A percentile compares a stretch with the other conserved stretches of the same genome.
These are phyloP conservation scores for Metarhizium sp. DNA, from an alignment of 2,329 filamentous ascomycete genomes.

Conservation along the genomic window DNA sequence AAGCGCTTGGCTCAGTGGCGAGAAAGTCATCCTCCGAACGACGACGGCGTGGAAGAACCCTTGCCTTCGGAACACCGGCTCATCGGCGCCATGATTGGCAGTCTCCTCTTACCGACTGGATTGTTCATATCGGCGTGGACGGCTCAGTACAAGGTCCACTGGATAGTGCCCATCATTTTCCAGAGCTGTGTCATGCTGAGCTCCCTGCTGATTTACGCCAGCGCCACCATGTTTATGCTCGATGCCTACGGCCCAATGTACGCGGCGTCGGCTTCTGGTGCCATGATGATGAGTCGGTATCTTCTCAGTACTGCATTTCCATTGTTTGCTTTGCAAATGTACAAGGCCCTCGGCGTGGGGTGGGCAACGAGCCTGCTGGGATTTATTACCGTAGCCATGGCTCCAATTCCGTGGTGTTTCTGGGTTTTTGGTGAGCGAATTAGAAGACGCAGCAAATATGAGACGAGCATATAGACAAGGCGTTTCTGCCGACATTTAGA, in stretches of 20 bases:
- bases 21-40: conserved; percentile 26
- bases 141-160: conserved; percentile 13
- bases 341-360: conserved; percentile 27
- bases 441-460: conserved; percentile 15
- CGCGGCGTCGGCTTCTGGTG: conserved; percentile 16
- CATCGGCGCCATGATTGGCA: conserved; percentile 51
- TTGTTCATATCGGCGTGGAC: conserved; percentile 66
- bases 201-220: conserved; percentile 18
- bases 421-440: conserved; percentile 15
- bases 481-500: not conserved
- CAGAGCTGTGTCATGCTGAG: conserved; percentile 16
- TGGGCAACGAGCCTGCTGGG: conserved; percentile 35
- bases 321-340: conserved; percentile 26
- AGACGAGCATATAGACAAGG: conserved; percentile 12
- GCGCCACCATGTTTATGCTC: conserved; percentile 18
- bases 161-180: conserved; percentile 16
- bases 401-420: conserved; percentile 26
- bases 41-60: conserved; percentile 37
- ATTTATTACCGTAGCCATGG: conserved; percentile 26
- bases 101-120: conserved; percentile 49
- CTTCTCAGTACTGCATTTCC: conserved; percentile 52
- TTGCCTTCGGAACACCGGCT: conserved; percentile 56
- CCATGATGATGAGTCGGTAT: conserved; percentile 28
- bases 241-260: conserved; percentile 19
- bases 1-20: conserved; percentile 36